Conservation (phyloP, 1,284 basidiomycete species). For the Flammula alnicola region DNA sequence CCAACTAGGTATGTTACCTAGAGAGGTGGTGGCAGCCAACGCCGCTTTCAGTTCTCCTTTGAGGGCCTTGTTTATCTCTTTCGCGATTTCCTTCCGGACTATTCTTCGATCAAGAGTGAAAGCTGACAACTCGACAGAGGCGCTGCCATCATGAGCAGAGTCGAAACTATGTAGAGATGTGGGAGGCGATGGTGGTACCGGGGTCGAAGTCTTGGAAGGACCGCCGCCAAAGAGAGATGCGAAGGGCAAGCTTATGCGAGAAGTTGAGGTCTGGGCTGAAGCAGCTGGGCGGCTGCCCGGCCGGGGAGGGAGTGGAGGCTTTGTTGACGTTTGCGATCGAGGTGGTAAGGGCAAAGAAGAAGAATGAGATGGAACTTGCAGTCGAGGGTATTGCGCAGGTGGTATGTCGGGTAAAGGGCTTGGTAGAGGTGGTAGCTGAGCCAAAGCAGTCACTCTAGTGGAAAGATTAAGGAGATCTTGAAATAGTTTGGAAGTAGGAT, state of each 20-base stretch:
- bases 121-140: conserved; percentile 53
- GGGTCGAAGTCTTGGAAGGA: conserved; percentile 16
- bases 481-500: conserved; percentile 64
- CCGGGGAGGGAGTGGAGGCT: conserved; percentile 70
- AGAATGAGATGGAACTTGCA: conserved; percentile 51
- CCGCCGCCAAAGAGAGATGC: conserved; percentile 63
- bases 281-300: conserved; percentile 30
- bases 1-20: conserved; percentile 54
- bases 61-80: conserved; percentile 61
- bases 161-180: conserved; percentile 31
- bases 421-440: conserved; percentile 59
- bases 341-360: conserved; percentile 71
- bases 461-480: conserved; percentile 58
- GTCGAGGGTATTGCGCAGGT: conserved; percentile 63
- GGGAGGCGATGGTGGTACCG: conserved; percentile 26
- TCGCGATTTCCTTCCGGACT: conserved; percentile 59
- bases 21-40: conserved; percentile 34
- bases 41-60: conserved; percentile 60
- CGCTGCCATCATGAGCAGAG: conserved; percentile 23
- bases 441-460: conserved; percentile 54
- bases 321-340: conserved; percentile 44
- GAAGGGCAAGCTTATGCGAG: conserved; percentile 67
- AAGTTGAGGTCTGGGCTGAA: conserved; percentile 30
- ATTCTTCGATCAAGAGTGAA: conserved; percentile 61
- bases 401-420: conserved; percentile 50